Base-by-base conservation (phyloP, 1,139 yeast species). In the Hansenula lynferdii region DNA sequence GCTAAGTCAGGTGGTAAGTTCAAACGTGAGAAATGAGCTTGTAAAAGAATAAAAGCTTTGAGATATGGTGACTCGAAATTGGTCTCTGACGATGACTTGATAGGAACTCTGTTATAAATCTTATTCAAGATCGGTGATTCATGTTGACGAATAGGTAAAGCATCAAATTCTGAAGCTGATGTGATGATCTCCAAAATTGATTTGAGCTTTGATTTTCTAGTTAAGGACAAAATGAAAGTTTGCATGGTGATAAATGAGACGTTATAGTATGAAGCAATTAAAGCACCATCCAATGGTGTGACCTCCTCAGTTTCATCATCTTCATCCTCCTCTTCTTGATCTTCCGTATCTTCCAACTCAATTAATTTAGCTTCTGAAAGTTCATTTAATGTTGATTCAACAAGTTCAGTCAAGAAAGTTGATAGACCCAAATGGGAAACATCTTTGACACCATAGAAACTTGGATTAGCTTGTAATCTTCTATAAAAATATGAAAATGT, bases 401-500 rank as follows among this genome's bases (percentile, higher is more conserved):
- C 83, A 25, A 87, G 56, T 36, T 87, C 96, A 0, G 97, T 89
- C 37, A 92, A 64, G 57, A 71, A 87, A 41, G 82, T 89, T 1
- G 95, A 85, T 12, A 92, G 60, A 0, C 94, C 95, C 30, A 75
- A 62, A 36, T 77, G 78, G 0, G 85, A 67, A 2, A 73, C 68
- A 44, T 80, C 85, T 30, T 68, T 67, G 21, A 86, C 73, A 17
- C 90, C 96, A 55, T 94, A 94, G 57, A 76, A 94, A 44, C 95
- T 80, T 2, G 98, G 97, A 56, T 94, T 94, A 32, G 77, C 70
- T 41, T 79, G 82, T 19, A 92, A 58, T 38, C 97, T 67, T 45
- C 95, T 69, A 61, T 86, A 94, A 54, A 89, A 85, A 50, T 80
- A 85, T 0, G 96, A 75, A 59, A 76, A 85, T 0, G 97, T 85